A percentile compares a stretch with the other conserved stretches of the same genome.
Evolutionary conservation across 75 land plant genomes (phyloP).

Genomic region (Sequoia sempervirens): DNA sequence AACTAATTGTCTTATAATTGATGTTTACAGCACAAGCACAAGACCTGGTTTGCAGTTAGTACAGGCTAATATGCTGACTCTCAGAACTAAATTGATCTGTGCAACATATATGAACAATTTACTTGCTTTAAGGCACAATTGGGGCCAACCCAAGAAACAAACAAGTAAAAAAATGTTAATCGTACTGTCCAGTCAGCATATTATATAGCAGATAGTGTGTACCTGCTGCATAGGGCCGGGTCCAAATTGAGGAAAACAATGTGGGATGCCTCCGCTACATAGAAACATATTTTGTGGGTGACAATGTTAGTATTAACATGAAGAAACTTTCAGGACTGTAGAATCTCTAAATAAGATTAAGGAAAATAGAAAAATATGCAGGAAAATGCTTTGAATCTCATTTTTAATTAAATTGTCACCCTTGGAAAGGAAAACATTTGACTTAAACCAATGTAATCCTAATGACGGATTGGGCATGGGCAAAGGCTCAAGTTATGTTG

Average conservation of each 20-base stretch:
- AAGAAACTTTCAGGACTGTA: neutral
- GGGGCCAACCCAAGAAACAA: neutral
- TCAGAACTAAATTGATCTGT: neutral
- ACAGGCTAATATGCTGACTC: neutral
- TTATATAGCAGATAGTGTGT: neutral
- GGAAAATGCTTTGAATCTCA: neutral
- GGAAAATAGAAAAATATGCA: neutral
- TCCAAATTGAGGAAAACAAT: slow-evolving; percentile 99
- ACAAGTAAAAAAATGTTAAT: neutral
- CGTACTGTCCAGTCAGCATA: neutral
- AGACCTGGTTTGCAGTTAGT: neutral
- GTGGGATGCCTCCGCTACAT: slow-evolving; percentile 96
- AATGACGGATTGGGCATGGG: neutral
- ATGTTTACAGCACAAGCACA: slow-evolving; percentile 2
- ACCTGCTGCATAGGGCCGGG: slow-evolving; percentile 98
- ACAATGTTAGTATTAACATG: neutral
- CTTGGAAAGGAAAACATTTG: neutral
- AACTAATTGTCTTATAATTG: neutral
- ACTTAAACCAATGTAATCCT: neutral
- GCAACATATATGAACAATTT: neutral
- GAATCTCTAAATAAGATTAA: neutral
- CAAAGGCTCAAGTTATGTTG: neutral
- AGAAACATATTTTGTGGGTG: neutral
- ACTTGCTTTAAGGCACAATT: neutral
- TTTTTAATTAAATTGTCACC: neutral